phyloP scores from a whole-genome alignment of 148 eudicot genomes.

The Chenopodium berlandieri region DNA sequence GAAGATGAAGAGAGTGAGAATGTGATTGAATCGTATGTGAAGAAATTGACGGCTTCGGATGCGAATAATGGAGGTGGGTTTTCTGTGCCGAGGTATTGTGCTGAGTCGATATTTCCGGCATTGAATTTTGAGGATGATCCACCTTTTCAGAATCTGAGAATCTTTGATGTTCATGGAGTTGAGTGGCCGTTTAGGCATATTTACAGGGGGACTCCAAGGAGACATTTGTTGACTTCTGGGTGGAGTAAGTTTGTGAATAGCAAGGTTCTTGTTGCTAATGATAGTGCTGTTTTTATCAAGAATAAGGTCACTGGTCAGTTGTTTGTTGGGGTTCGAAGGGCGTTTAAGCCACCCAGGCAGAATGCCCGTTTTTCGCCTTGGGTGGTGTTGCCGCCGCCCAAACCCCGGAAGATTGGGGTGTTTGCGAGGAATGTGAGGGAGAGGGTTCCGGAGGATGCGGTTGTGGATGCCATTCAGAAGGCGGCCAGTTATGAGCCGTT shows the following conservation, averaged over 20 bases:
- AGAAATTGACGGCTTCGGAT: slow-evolving; percentile 74
- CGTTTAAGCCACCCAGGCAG: slow-evolving; percentile 15
- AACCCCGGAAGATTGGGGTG: slow-evolving; percentile 5
- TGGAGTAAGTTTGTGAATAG: slow-evolving; percentile 86
- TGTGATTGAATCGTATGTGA: slow-evolving; percentile 48
- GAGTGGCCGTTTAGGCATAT: slow-evolving; percentile 71
- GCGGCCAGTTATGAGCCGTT: slow-evolving; percentile 53
- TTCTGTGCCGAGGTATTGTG: slow-evolving; percentile 84
- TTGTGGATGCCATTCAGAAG: slow-evolving; percentile 44
- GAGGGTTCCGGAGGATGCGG: slow-evolving; percentile 38
- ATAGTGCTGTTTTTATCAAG: slow-evolving; percentile 62
- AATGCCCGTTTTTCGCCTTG: background rate
- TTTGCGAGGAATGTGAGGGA: slow-evolving; percentile 33
- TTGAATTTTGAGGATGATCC: slow-evolving; percentile 55
- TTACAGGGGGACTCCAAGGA: slow-evolving; percentile 76
- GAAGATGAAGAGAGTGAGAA: background rate
- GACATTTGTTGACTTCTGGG: slow-evolving; percentile 80
- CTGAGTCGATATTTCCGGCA: slow-evolving; percentile 69
- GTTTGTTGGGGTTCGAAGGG: slow-evolving; percentile 56
- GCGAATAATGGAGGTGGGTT: slow-evolving; percentile 92
- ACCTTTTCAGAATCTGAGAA: slow-evolving; percentile 55
- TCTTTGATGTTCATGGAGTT: slow-evolving; percentile 46
- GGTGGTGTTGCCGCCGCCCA: background rate
- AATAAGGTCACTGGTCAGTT: slow-evolving; percentile 31
- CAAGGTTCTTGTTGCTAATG: slow-evolving; percentile 66